Evolutionary conservation across 164 flowering plant genomes (phyloP).

Genomic region (Liriodendron chinense): DNA sequence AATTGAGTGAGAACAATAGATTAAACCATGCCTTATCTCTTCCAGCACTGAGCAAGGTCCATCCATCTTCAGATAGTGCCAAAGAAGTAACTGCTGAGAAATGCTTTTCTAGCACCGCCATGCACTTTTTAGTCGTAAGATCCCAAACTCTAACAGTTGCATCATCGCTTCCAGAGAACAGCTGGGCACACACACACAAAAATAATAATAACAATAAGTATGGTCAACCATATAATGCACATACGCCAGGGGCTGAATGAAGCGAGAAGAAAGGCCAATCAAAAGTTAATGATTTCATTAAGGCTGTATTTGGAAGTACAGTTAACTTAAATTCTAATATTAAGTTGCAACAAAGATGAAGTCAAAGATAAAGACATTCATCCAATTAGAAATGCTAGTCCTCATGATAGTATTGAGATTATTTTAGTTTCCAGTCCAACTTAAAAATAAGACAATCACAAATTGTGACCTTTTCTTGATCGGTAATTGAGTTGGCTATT

Average conservation of each 20-base stretch:
- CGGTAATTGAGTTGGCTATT: too few species aligned
- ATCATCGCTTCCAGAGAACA: constrained; percentile 92
- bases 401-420: too few species aligned
- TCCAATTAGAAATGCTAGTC: too few species aligned
- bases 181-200: constrained; percentile 30
- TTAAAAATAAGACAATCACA: too few species aligned
- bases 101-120: constrained; percentile 62
- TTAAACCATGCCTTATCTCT: constrained; percentile 73
- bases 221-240: constrained; percentile 9
- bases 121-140: constrained; percentile 61
- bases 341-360: too few species aligned
- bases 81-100: constrained; percentile 77
- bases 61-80: constrained; percentile 82
- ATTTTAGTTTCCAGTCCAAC: too few species aligned
- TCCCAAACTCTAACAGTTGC: constrained; percentile 82
- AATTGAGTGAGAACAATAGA: constrained; percentile 1
- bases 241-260: not conserved
- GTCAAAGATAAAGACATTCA: too few species aligned
- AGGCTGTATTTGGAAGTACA: too few species aligned
- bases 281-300: not conserved
- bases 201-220: constrained; percentile 10
- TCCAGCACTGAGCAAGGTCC: constrained; percentile 82
- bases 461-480: too few species aligned
- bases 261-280: not conserved
- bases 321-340: too few species aligned